A percentile compares a stretch with the other conserved stretches of the same genome.
These are phyloP conservation scores for Tetrahymena thermophila DNA, from an alignment of 73 alveolate genomes.

Conservation along the genomic window DNA sequence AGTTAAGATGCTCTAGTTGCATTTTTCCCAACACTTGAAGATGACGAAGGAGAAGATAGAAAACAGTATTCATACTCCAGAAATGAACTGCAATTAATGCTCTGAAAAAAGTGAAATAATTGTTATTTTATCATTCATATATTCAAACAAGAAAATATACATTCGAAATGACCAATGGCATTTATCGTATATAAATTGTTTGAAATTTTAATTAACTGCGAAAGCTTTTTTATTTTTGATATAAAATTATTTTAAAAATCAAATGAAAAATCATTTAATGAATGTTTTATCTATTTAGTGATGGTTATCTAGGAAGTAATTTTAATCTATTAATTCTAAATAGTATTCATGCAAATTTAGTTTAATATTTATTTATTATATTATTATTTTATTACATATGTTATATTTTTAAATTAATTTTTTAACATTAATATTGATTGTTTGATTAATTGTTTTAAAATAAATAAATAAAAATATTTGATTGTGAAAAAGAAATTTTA, in stretches of 20 bases:
- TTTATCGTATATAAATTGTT: neutral
- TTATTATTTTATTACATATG: too few species aligned
- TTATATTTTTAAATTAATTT: too few species aligned
- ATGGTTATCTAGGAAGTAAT: neutral
- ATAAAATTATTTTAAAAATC: too few species aligned
- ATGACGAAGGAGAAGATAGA: slow-evolving; percentile 36
- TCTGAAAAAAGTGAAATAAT: slow-evolving; percentile 16
- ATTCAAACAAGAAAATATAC: neutral
- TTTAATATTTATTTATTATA: too few species aligned
- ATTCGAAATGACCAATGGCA: neutral
- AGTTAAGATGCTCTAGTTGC: slow-evolving; percentile 92
- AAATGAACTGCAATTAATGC: slow-evolving; percentile 22
- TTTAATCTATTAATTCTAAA: too few species aligned
- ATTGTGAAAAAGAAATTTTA: too few species aligned
- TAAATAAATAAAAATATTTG: too few species aligned
- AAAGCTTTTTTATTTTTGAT: neutral
- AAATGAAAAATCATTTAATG: too few species aligned
- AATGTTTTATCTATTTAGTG: neutral
- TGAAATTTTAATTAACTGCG: neutral
- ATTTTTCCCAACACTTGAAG: slow-evolving; percentile 78
- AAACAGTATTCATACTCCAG: slow-evolving; percentile 9
- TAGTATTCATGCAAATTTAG: too few species aligned
- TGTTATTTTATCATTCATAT: neutral
- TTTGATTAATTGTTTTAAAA: too few species aligned
- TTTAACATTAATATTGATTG: too few species aligned